Evolutionary conservation across 164 flowering plant genomes (phyloP), one percentile per base, ranked within the genome.

Genomic region (Magnolia kwangsiensis): DNA sequence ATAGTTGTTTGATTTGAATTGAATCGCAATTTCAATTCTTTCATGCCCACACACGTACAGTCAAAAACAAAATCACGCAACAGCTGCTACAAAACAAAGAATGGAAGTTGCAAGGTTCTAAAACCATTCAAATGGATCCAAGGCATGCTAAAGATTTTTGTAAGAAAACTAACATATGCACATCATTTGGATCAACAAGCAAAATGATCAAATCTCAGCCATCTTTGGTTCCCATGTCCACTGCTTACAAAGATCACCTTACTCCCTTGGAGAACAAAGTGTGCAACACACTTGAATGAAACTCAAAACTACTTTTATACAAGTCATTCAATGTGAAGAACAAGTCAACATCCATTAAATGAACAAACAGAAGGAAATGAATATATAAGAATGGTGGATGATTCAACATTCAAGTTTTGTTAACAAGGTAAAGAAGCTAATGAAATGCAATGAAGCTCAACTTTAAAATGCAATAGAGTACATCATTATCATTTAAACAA

Each of bases 171-270:
- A 37, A 49, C 68, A 24, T 67, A 31, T 79, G 80, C 87, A 95
- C 98, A 89, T 95, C 97, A 85, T 91, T 86, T 51, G 97, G 88
- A 75, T 95, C 99, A 76, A 89, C n/a, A 84, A 93, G 92, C 73
- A 89, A 83, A 77, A 95, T 96, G 75, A 92, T 86, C 89, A 95
- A 81, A 82, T 87, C 72, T 89, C 96, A 21, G 89, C 88, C 96
- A 95, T 92, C 74, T 83, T 84, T 77, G 99, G 95, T 72, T 92
- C 98, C 98, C 99, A 95, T 69, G 86, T 85, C 97, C 95, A 95
- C 87, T 89, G 95, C 83, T 89, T 92, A 82, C 82, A 78, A 77
- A 91, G 86, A 66, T 86, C 92, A 19, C 85, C 86, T 78, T 80
- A 90, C 75, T 83, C 93, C 86, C 74, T 81, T 83, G 88, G 74